Evolutionary conservation across 2,329 filamentous ascomycete species (phyloP), one percentile per base, ranked within the genome.

Genomic region (Thielaviopsis cerberus): DNA sequence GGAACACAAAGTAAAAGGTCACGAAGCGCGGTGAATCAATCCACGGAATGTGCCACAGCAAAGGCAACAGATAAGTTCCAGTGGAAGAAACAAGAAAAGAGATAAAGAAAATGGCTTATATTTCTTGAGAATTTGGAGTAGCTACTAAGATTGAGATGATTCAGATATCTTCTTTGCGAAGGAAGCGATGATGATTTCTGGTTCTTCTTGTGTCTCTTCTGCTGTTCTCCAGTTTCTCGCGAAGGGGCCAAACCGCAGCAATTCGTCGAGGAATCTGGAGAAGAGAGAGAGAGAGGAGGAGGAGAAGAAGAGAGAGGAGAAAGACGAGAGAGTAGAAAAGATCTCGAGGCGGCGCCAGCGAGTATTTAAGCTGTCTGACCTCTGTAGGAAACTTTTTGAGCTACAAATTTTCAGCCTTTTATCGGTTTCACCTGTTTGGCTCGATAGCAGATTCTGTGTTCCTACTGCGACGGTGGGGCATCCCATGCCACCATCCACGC

Each of bases 141-240:
- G 53, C 52, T 45, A 37, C 41, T 53, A 54, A 30, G n/a, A 51
- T 27, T 27, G 50, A 45, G 50, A 57, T 13, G 37, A 51, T 60
- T 57, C 51, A 57, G 54, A 55, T 23, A 52, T 41, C 48, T 55
- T 58, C 25, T 37, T 25, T 23, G 37, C 26, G 37, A 55, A 55
- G 41, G 54, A 55, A 45, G 54, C 23, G 45, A 23, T 27, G 22
- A 55, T 20, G 53, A 41, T 45, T 50, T 50, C 37, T 26, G 51
- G 23, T 53, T 51, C 59, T 57, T 61, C 57, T 59, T 53, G 20
- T 34, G 27, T 61, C 59, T 61, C 56, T 58, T 61, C 54, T 58
- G 59, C 55, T 61, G 51, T 61, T 61, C 59, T 61, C 59, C 59
- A 61, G 55, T 50, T 61, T 61, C 59, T 61, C 59, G 53, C 53